Base-by-base conservation (phyloP, 305 asterid genomes). In the Nicotiana rustica region DNA sequence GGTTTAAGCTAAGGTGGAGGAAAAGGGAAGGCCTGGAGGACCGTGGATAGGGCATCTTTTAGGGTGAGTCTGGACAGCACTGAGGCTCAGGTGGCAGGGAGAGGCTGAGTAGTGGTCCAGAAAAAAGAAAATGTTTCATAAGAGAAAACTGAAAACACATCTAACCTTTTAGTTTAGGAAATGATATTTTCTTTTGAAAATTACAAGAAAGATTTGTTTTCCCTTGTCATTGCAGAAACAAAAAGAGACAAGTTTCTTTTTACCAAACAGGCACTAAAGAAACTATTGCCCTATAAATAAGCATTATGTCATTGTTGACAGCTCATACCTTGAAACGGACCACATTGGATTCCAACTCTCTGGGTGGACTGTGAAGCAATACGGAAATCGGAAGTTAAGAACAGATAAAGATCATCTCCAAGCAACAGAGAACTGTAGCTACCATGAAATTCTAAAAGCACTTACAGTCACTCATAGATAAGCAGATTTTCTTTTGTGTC, bases 401-500 rank as follows among this genome's bases (percentile, higher is more conserved):
- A 55, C 57, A 29, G 21, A 71, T 7, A 67, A 15, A 56, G 55
- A 79, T 49, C 61, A 61, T 66, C 52, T 44, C 33, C 70, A 49
- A 36, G 68, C 25, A 75, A 38, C 66, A 44, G 31, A 78, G n/a
- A n/a, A 69, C 19, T 36, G 55, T 38, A 7, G 82, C 21, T 10
- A 57, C 31, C 52, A 8, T 57, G 55, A 10, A 55, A 84, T 69
- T 77, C 67, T 5, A 64, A 59, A 59, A 67, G 25, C 29, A 83
- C 91, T 83, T 85, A 89, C 92, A 89, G 61, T 89, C 90, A 80
- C 98, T 96, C 98, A 96, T 95, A 73, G 99, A 96, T 56, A 96
- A 91, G 87, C 99, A 96, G 79, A 96, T 86, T 88, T 92, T 96
- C 92, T 88, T 93, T 83, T 93, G 97, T 56, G 98, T 94, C 93